A percentile compares a stretch with the other conserved stretches of the same genome.
phyloP scores from a whole-genome alignment of 345 rosid species.

The Camelina laxa region DNA sequence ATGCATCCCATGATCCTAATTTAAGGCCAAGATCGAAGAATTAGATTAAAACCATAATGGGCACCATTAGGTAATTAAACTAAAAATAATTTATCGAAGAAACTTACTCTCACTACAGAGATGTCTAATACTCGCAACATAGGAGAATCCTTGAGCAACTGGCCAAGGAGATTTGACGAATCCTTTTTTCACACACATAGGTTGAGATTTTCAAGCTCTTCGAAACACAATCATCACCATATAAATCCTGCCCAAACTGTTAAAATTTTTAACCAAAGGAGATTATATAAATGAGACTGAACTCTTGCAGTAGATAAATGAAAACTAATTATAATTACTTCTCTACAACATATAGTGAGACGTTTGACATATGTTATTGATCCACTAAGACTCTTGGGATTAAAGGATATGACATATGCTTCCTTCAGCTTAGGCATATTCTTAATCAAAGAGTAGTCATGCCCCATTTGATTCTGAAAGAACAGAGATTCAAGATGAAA shows the following conservation, averaged over 20 bases:
- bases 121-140: neutral
- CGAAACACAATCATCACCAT: slow-evolving; percentile 1
- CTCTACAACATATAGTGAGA: neutral
- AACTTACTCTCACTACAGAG: neutral
- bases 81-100: no score
- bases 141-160: slow-evolving; percentile 4
- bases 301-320: neutral
- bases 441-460: no score
- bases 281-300: neutral
- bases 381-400: no score
- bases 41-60: no score
- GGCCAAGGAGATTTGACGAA: neutral
- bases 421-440: no score
- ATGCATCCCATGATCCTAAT: no score
- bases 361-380: no score
- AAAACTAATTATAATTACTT: neutral
- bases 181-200: neutral
- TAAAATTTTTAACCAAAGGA: neutral
- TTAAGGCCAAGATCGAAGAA: no score
- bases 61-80: no score
- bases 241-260: neutral
- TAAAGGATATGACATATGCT: no score
- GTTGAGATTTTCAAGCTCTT: neutral
- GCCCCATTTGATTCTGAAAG: no score
- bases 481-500: no score